phyloP scores from a whole-genome alignment of 768 basidiomycete genomes.

The Galerina sulciceps region DNA sequence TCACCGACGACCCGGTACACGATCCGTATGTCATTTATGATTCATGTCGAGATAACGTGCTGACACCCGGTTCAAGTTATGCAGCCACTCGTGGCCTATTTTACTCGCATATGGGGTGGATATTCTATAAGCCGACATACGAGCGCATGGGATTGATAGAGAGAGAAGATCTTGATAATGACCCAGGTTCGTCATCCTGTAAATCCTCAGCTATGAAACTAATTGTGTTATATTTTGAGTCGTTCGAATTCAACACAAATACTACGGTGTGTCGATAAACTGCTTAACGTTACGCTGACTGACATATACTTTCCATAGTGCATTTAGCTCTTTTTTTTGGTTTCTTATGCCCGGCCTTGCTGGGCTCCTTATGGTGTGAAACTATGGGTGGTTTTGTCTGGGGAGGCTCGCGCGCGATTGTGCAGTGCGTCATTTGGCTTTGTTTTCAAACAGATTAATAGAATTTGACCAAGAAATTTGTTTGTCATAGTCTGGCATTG shows the following conservation, averaged over 20 bases:
- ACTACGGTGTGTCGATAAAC: conserved; percentile 50
- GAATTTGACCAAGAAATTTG: not conserved
- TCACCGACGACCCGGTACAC: conserved; percentile 70
- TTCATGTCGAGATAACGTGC: not conserved
- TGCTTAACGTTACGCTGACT: not conserved
- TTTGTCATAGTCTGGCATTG: conserved; percentile 66
- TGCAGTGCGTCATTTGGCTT: conserved; percentile 41
- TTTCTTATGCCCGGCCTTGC: conserved; percentile 55
- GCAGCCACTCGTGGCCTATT: conserved; percentile 74
- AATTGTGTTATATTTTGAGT: conserved; percentile 38
- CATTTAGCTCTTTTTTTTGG: conserved; percentile 64
- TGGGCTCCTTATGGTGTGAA: conserved; percentile 68
- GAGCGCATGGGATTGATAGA: conserved; percentile 66
- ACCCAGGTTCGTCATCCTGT: conserved; percentile 54
- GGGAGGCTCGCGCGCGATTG: conserved; percentile 64
- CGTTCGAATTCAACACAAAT: conserved; percentile 70
- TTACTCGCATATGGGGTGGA: conserved; percentile 87
- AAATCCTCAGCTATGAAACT: not conserved
- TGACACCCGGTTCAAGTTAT: conserved; percentile 48
- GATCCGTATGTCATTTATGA: conserved; percentile 53
- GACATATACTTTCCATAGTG: conserved; percentile 38
- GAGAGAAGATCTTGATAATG: conserved; percentile 66
- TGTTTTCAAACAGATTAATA: not conserved
- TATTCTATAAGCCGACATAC: conserved; percentile 78
- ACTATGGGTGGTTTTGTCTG: conserved; percentile 70